Conservation (phyloP, 1,284 basidiomycete genomes). For the Leccinum griseonigrum region DNA sequence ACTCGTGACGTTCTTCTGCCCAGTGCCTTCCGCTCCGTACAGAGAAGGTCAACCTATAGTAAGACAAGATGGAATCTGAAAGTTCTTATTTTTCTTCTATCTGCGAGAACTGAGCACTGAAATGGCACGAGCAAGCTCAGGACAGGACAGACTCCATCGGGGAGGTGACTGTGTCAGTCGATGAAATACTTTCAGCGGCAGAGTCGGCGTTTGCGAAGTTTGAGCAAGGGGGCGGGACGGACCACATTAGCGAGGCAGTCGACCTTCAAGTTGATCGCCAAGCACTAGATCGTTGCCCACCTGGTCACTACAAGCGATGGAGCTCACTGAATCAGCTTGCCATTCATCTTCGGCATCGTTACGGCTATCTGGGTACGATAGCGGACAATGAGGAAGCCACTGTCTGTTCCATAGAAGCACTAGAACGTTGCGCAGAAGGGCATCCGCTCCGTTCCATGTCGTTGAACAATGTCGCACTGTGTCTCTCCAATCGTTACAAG, state of each 20-base stretch:
- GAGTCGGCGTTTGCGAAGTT: background rate
- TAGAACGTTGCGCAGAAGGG: background rate
- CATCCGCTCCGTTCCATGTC: background rate
- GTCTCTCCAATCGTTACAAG: too few species aligned
- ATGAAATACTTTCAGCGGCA: background rate
- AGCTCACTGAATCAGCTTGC: background rate
- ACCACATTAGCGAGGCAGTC: background rate
- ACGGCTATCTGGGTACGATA: background rate
- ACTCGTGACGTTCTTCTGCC: too few species aligned
- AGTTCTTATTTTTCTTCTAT: background rate
- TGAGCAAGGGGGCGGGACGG: background rate
- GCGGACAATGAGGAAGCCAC: background rate
- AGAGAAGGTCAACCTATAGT: background rate
- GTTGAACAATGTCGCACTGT: background rate
- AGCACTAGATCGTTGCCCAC: background rate
- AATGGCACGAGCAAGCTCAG: background rate
- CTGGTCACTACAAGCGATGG: background rate
- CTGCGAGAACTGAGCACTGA: background rate
- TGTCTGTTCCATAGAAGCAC: background rate
- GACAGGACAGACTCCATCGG: background rate
- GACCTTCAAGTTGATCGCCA: background rate
- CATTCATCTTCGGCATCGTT: background rate
- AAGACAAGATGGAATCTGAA: background rate
- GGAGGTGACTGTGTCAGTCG: background rate
- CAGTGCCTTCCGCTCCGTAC: too few species aligned